These are phyloP conservation scores for Cylindricascospora bacillispora DNA, from an alignment of 1,139 yeast genomes.

Conservation along the genomic window DNA sequence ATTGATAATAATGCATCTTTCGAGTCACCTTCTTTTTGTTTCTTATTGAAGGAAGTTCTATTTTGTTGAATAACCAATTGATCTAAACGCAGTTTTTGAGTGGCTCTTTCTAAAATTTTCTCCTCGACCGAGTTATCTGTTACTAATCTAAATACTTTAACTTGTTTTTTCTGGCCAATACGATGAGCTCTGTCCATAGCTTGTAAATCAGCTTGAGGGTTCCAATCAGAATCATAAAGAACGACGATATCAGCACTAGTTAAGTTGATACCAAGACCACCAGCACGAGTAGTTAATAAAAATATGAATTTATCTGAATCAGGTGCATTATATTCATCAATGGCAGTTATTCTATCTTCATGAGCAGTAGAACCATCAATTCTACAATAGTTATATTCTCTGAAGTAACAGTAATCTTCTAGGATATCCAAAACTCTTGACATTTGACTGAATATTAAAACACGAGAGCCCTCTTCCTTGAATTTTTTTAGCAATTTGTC, in stretches of 20 bases:
- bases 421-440: slow-evolving; percentile 66
- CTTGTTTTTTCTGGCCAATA: slow-evolving; percentile 77
- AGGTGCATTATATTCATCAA: slow-evolving; percentile 66
- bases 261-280: slow-evolving; percentile 75
- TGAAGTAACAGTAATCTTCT: slow-evolving; percentile 63
- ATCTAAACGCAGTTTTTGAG: slow-evolving; percentile 65
- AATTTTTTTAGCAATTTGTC: slow-evolving; percentile 54
- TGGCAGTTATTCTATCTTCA: slow-evolving; percentile 59
- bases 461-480: slow-evolving; percentile 59
- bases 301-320: slow-evolving; percentile 58
- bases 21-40: slow-evolving; percentile 38
- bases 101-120: slow-evolving; percentile 66
- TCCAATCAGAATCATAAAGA: slow-evolving; percentile 72
- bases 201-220: slow-evolving; percentile 78
- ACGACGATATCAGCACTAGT: slow-evolving; percentile 68
- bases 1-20: slow-evolving; percentile 83
- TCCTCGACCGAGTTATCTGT: slow-evolving; percentile 77
- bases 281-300: slow-evolving; percentile 68
- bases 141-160: slow-evolving; percentile 60
- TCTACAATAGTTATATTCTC: slow-evolving; percentile 58
- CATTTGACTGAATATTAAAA: slow-evolving; percentile 71
- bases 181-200: slow-evolving; percentile 86
- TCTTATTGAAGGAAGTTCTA: slow-evolving; percentile 36
- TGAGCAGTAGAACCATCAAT: slow-evolving; percentile 78
- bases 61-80: slow-evolving; percentile 82